Percentiles rank a stretch among this genome's conserved stretches.
phyloP scores from a whole-genome alignment of 345 rosid species.

The Kernera saxatilis region DNA sequence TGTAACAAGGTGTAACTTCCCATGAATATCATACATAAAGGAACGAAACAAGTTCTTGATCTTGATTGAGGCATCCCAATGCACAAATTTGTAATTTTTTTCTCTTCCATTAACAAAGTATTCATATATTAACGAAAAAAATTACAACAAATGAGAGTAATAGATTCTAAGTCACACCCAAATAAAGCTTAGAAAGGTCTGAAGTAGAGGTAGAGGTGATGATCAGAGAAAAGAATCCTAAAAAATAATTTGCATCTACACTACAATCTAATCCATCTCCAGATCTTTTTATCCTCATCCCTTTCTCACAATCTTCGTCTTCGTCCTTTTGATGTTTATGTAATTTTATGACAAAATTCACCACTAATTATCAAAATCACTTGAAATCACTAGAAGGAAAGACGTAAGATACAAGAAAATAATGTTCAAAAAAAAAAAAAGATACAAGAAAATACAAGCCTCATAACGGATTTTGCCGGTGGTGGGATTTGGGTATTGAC shows the following conservation, averaged over 20 bases:
- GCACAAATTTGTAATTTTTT: too few species aligned
- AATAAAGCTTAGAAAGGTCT: slow-evolving; percentile 13
- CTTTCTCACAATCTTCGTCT: slow-evolving; percentile 24
- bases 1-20: too few species aligned
- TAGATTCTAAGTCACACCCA: background rate
- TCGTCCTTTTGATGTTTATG: background rate
- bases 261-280: slow-evolving; percentile 33
- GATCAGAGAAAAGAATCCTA: slow-evolving; percentile 27
- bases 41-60: too few species aligned
- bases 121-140: too few species aligned
- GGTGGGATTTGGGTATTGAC: too few species aligned
- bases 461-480: background rate
- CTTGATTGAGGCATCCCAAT: too few species aligned
- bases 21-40: too few species aligned
- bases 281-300: slow-evolving; percentile 35
- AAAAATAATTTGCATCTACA: slow-evolving; percentile 24
- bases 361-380: background rate
- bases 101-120: too few species aligned
- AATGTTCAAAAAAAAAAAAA: too few species aligned
- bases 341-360: background rate
- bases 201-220: slow-evolving; percentile 30
- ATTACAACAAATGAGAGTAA: background rate
- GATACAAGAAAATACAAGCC: background rate
- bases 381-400: background rate
- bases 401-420: background rate